Evolutionary conservation across 2,329 filamentous ascomycete genomes (phyloP), one percentile per base, ranked within the genome.

Genomic region (Verticillium zaregamsianum): DNA sequence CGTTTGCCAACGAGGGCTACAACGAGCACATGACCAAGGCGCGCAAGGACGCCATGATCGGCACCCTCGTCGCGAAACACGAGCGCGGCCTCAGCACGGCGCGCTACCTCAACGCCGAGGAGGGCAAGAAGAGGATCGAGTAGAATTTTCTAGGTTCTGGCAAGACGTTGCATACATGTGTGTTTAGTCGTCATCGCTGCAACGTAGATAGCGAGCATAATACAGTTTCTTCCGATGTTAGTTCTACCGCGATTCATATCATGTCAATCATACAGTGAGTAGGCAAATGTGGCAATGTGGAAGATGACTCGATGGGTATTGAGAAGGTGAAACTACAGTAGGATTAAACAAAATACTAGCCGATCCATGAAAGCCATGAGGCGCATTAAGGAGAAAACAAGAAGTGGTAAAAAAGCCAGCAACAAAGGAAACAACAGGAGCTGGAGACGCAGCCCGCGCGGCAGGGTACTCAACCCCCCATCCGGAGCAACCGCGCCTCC

Each of bases 71-170:
- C 25, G 81, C 84, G 32, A 80, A 81, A 57, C 93, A 96, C 72
- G 91, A 96, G 76, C 83, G 93, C 17, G 92, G 93, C 3, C 85
- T 92, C 65, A 97, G 92, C 77, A 91, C 91, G 66, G 89, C 90
- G 54, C 84, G 92, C 64, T 89, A 96, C 68, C 84, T 92, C 35
- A 95, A 90, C 68, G 86, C 96, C 60, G 95, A 99, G 75, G 95
- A 99, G 77, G 95, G 95, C 59, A 99, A 99, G 85, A 99, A 97
- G 85, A 91, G 95, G 74, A 96, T 96, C 71, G 95, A 99, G 74
- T 93, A 85, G 68, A 65, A 4, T 17, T n/a, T 40, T n/a, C 37
- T 40, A 8, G 37, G 17, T 49, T 23, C 45, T 12, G 9, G 45
- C 20, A 52, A 12, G 45, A 25, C 12, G 20, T 25, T 28, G 45